Percentiles rank a stretch among this genome's conserved stretches.
Conservation (phyloP, 176 grass and related monocot genomes). For the Eragrostis curvula region DNA sequence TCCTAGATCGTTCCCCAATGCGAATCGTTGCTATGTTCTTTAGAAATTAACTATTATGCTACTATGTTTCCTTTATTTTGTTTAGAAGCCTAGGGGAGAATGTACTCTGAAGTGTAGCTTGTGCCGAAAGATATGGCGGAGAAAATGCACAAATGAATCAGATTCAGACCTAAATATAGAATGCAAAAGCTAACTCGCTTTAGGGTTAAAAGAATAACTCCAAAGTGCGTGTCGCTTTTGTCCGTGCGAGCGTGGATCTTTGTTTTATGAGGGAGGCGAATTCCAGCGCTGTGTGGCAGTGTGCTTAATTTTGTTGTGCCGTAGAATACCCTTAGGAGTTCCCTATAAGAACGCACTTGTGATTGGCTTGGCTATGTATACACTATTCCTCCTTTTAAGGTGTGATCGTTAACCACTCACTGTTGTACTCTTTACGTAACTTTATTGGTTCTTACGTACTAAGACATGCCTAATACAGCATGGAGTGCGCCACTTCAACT, state of each 20-base stretch:
- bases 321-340: background rate
- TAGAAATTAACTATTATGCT: slow-evolving; percentile 3
- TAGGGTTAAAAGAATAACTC: slow-evolving; percentile 30
- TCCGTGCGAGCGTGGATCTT: slow-evolving; percentile 35
- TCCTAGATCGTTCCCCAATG: background rate
- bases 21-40: background rate
- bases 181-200: slow-evolving; percentile 47
- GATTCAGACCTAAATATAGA: slow-evolving; percentile 42
- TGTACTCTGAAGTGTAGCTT: slow-evolving; percentile 44
- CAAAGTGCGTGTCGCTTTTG: slow-evolving; percentile 9
- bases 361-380: background rate
- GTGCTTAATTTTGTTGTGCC: background rate
- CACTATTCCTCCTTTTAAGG: background rate
- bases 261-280: background rate
- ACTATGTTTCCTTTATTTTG: slow-evolving; percentile 19
- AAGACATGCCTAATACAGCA: slow-evolving; percentile 5
- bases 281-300: background rate
- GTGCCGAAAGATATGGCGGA: slow-evolving; percentile 31
- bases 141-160: slow-evolving; percentile 43
- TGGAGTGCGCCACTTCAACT: background rate
- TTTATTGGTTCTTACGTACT: background rate
- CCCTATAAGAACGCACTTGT: background rate
- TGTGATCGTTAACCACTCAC: background rate
- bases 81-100: slow-evolving; percentile 8
- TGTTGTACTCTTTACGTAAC: background rate